Percentiles rank a stretch among this genome's conserved stretches.
phyloP scores from a whole-genome alignment of 2,329 filamentous ascomycete species.

The Aspergillus ibericus region DNA sequence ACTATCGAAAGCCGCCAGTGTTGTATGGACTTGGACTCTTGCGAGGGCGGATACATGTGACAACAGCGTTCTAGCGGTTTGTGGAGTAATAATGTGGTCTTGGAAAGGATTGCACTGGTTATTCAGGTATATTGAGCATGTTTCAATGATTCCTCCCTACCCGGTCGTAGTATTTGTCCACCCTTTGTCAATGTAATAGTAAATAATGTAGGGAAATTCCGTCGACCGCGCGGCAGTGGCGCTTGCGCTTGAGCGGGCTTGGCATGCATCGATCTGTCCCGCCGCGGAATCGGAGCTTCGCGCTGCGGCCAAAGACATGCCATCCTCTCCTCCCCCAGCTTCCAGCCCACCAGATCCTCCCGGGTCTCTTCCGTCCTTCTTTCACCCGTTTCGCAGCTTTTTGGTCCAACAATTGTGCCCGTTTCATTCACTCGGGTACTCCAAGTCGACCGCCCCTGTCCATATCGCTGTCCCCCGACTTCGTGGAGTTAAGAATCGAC shows the following conservation, averaged over 20 bases:
- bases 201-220: neutral
- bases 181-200: no score
- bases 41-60: neutral
- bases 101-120: neutral
- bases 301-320: slow-evolving; percentile 4
- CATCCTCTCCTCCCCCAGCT: neutral
- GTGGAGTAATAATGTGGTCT: neutral
- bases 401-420: neutral
- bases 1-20: neutral
- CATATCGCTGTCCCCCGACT: neutral
- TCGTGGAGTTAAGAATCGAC: neutral
- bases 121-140: no score
- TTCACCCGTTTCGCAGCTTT: neutral
- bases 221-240: slow-evolving; percentile 12
- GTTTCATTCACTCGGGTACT: neutral
- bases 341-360: neutral
- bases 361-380: neutral
- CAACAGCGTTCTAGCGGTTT: slow-evolving; percentile 4
- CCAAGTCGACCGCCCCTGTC: neutral
- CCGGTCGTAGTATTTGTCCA: no score
- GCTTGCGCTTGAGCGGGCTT: slow-evolving; percentile 3
- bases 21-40: neutral
- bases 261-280: slow-evolving; percentile 4
- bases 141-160: no score
- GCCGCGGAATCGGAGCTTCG: slow-evolving; percentile 8